Evolutionary conservation across 805 yeast genomes (phyloP).

Genomic region (Kodamaea jinghongensis): DNA sequence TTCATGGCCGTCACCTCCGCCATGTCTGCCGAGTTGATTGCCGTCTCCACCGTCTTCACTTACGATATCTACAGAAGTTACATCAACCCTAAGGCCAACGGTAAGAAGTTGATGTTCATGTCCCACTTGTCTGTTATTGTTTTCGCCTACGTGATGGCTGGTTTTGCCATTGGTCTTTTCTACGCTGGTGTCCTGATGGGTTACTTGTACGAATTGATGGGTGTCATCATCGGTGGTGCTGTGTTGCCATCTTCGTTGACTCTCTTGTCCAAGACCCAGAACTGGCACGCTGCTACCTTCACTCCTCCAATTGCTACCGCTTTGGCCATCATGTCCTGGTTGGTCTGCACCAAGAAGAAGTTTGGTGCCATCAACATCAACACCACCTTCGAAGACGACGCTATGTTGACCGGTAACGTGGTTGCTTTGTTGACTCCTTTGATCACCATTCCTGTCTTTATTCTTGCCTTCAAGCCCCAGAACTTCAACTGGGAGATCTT

Average conservation of each 20-base stretch:
- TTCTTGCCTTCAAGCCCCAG: slow-evolving; percentile 63
- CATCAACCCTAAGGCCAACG: slow-evolving; percentile 73
- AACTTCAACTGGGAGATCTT: slow-evolving; percentile 70
- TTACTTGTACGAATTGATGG: slow-evolving; percentile 83
- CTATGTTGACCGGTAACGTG: slow-evolving; percentile 88
- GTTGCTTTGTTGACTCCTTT: slow-evolving; percentile 76
- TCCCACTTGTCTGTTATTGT: slow-evolving; percentile 66
- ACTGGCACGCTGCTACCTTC: slow-evolving; percentile 61
- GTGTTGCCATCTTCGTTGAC: slow-evolving; percentile 75
- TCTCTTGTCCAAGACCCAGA: slow-evolving; percentile 62
- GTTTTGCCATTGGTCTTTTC: slow-evolving; percentile 75
- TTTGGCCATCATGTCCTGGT: slow-evolving; percentile 65
- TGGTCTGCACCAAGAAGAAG: slow-evolving; percentile 33
- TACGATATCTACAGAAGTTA: slow-evolving; percentile 84
- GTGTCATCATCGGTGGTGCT: slow-evolving; percentile 82
- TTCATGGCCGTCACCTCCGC: slow-evolving; percentile 95
- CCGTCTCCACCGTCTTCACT: slow-evolving; percentile 81
- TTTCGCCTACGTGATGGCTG: slow-evolving; percentile 67
- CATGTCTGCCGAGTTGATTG: slow-evolving; percentile 85
- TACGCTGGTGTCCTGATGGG: slow-evolving; percentile 87
- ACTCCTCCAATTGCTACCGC: slow-evolving; percentile 80
- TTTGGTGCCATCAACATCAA: slow-evolving; percentile 32
- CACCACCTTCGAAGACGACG: slow-evolving; percentile 75
- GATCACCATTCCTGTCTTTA: slow-evolving; percentile 62
- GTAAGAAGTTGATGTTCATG: slow-evolving; percentile 64